Evolutionary conservation across 176 grass and related monocot species (phyloP), one percentile per base, ranked within the genome.

Genomic region (Neostapfia colusana): DNA sequence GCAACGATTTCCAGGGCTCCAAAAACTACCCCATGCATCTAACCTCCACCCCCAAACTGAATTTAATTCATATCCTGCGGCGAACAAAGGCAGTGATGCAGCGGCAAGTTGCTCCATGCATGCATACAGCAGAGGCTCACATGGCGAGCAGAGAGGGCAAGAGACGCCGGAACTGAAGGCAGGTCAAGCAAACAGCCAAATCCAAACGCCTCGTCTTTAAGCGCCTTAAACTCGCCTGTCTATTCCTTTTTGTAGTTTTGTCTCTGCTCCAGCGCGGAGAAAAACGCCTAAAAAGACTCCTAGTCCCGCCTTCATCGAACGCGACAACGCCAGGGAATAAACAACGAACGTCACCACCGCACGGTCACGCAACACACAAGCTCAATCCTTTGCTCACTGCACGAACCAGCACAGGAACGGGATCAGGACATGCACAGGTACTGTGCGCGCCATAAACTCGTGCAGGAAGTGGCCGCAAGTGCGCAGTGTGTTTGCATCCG

Each of bases 231-330:
- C 75, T 11, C 74, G 31, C 3, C 69, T 53, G 24, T 41, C 80
- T 67, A 70, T 75, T 84, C 76, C 75, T 73, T 83, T 83, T 83
- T 70, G 75, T 88, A 76, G 63, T 43, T 8, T 83, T 70, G 81
- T 88, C 81, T 70, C 36, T 2, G 63, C 63, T 64, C 69, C 37
- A 4, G 23, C 44, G 5, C 28, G 26, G 39, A 10, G 4, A 5
- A 4, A 1, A 66, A 65, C 24, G 46, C 60, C 80, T 83, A 0
- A 67, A 83, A 83, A 73, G 50, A 39, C 57, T 59, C 72, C 17
- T 54, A 39, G 46, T 59, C 64, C 17, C 63, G 12, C 42, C 60
- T 38, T 18, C 53, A 15, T 79, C 41, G 62, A 88, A 79, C 63
- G 44, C 70, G 81, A 88, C 81, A 80, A 11, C 37, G 5, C 70